A percentile compares a stretch with the other conserved stretches of the same genome.
Evolutionary conservation across 768 basidiomycete species (phyloP).

Genomic region (Goffeauzyma gilvescens): DNA sequence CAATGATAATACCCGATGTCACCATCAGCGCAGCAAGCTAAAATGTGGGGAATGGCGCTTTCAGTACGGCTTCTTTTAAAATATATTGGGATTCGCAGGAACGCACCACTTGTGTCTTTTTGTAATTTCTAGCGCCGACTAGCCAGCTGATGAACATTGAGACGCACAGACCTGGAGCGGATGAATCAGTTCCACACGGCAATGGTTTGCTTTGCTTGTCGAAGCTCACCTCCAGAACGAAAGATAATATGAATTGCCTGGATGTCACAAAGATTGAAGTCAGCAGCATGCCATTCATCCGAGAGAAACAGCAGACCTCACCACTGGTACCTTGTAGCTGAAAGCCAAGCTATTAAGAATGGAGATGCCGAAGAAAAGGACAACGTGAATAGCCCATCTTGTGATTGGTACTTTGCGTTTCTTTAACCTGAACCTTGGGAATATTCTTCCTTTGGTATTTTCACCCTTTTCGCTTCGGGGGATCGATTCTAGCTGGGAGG

Average conservation of each 20-base stretch:
- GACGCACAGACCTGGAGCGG: slow-evolving; percentile 44
- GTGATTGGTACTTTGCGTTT: slow-evolving; percentile 48
- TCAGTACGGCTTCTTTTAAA: no score
- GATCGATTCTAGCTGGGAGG: slow-evolving; percentile 48
- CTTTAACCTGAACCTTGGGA: slow-evolving; percentile 36
- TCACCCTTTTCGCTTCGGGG: no score
- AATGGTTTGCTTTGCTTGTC: neutral
- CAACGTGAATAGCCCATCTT: slow-evolving; percentile 53
- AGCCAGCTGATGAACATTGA: slow-evolving; percentile 56
- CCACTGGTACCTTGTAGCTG: slow-evolving; percentile 30
- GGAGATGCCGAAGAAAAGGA: slow-evolving; percentile 47
- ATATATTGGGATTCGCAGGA: no score
- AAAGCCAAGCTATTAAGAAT: slow-evolving; percentile 67
- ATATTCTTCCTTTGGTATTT: neutral
- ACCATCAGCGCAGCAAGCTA: slow-evolving; percentile 53
- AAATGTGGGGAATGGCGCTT: no score
- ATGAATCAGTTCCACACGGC: neutral
- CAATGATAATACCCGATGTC: slow-evolving; percentile 50
- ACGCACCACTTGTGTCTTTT: slow-evolving; percentile 40
- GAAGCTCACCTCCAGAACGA: slow-evolving; percentile 50
- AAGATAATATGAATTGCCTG: slow-evolving; percentile 65
- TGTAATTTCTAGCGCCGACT: slow-evolving; percentile 45
- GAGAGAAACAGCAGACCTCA: neutral
- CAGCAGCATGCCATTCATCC: neutral
- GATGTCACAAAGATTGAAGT: slow-evolving; percentile 17